These are phyloP conservation scores for Pythium diclinum DNA, from an alignment of 352 stramenopile genomes.

Conservation along the genomic window DNA sequence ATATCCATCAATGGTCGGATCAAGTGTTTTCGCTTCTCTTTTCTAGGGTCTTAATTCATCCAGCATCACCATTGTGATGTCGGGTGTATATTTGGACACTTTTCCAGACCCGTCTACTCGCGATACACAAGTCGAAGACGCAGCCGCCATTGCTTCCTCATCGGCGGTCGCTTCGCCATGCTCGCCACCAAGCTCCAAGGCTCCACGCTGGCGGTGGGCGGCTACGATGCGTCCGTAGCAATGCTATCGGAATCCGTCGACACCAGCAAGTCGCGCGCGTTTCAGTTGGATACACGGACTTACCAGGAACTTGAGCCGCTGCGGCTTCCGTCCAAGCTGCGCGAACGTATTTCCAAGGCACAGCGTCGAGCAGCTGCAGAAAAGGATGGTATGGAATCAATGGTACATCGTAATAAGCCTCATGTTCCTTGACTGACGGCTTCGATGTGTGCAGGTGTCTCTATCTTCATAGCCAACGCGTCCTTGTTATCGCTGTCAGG, in stretches of 20 bases:
- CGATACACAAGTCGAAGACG: background rate
- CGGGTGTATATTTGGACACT: background rate
- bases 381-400: slow-evolving; percentile 48
- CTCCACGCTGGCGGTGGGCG: background rate
- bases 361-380: slow-evolving; percentile 58
- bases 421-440: too few relatives aligned
- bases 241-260: background rate
- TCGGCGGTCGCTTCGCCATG: background rate
- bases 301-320: slow-evolving; percentile 63
- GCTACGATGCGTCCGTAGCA: background rate
- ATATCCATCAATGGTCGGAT: too few relatives aligned
- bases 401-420: too few relatives aligned
- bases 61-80: background rate
- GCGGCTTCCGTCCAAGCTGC: slow-evolving; percentile 54
- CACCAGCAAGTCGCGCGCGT: slow-evolving; percentile 6
- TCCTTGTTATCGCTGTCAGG: background rate
- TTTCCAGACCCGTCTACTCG: background rate
- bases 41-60: too few relatives aligned
- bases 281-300: slow-evolving; percentile 49
- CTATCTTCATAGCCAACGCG: slow-evolving; percentile 43
- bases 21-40: too few relatives aligned
- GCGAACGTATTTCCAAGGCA: slow-evolving; percentile 54
- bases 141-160: background rate
- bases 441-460: slow-evolving; percentile 31
- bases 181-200: background rate